Evolutionary conservation across 192 early-diverging fungal species (phyloP), one percentile per base, ranked within the genome.

Genomic region (Coemansia sp.): DNA sequence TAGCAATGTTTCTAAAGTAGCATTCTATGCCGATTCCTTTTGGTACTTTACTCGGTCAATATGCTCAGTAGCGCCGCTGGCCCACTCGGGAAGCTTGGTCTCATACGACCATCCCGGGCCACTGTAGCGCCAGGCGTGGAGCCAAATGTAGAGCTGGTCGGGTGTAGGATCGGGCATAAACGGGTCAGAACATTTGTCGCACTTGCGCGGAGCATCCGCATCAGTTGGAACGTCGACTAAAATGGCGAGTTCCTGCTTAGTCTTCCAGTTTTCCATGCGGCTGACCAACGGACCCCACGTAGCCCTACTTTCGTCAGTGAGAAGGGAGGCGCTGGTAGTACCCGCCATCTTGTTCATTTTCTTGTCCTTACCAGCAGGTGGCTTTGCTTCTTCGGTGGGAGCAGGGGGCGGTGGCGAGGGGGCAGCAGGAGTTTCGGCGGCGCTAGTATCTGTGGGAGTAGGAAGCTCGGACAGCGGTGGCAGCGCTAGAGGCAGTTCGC

Each of bases 101-200:
- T 95, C 90, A 75, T 88, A 93, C 1, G 76, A 63, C 91, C 93
- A 95, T 1, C 83, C 89, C 6, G 86, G 76, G 0, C 87, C 89
- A 34, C 82, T 79, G 75, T 95, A 96, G 57, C 86, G 86, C 83
- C 85, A 92, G n/a, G 94, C 91, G 74, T 99, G 95, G 45, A 99
- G 86, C 86, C 87, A 99, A 64, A 99, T 95, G 18, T 73, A 76
- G 16, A 95, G 84, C 73, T 95, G 85, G 53, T 92, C 86, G 1
- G 86, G 86, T 3, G 73, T 72, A 0, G 93, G 93, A 69, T 97
- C 94, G 0, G 77, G 69, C 56, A 86, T 65, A 34, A 85, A 79
- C 1, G 70, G 62, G 7, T 83, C 62, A 6, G 68, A 62, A 67
- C 93, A 95, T 38, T 91, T 86, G 5, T 60, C 56, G 70, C 94